A percentile compares a stretch with the other conserved stretches of the same genome.
Evolutionary conservation across 306 rosid genomes (phyloP).

Genomic region (Dalbergia cultrata): DNA sequence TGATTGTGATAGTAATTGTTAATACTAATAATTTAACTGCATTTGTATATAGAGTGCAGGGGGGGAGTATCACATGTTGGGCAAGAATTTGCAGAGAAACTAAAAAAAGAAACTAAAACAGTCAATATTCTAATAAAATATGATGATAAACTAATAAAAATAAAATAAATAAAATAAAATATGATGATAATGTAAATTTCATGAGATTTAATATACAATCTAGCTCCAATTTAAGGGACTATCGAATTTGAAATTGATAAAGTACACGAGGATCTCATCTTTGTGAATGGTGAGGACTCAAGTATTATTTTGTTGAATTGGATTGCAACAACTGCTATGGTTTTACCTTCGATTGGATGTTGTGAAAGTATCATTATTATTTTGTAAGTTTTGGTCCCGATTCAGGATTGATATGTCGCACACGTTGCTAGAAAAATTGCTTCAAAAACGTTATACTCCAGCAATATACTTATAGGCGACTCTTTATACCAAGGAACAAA

Average conservation of each 20-base stretch:
- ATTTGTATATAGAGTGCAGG: not conserved
- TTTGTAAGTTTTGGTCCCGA: too few relatives aligned
- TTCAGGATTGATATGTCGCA: too few relatives aligned
- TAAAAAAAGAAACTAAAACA: too few relatives aligned
- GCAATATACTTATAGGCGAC: not conserved
- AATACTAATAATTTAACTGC: not conserved
- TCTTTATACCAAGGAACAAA: not conserved
- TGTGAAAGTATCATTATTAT: too few relatives aligned
- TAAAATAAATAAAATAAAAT: too few relatives aligned
- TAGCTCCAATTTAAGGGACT: not conserved
- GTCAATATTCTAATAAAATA: too few relatives aligned
- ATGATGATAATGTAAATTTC: not conserved
- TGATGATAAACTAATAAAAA: too few relatives aligned
- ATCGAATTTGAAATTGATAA: not conserved
- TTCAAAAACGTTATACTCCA: not conserved
- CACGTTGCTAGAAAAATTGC: too few relatives aligned
- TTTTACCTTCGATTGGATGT: too few relatives aligned
- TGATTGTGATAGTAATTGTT: not conserved
- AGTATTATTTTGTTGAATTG: not conserved
- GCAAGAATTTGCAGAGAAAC: not conserved
- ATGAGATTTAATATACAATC: not conserved
- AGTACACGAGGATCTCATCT: not conserved
- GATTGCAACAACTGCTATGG: not conserved
- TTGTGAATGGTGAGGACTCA: not conserved
- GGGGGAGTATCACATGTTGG: not conserved